A percentile compares a stretch with the other conserved stretches of the same genome.
Conservation (phyloP, 345 rosid species). For the Xanthoceras sorbifolium region DNA sequence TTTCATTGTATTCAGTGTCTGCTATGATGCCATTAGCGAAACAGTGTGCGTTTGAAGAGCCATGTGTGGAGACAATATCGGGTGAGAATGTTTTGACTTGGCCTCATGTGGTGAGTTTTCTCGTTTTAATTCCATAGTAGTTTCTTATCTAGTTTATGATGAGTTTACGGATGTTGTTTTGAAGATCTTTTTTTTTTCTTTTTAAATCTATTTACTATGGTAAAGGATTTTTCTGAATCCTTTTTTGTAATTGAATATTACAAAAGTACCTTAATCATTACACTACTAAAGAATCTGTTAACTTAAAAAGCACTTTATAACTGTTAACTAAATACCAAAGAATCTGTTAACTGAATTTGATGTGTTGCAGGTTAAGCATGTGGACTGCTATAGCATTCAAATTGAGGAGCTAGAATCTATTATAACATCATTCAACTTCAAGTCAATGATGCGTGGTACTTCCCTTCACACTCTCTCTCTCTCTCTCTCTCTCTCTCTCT, state of each 20-base stretch:
- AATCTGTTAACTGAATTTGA: background rate
- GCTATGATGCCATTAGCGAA: slow-evolving; percentile 92
- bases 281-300: background rate
- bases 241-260: background rate
- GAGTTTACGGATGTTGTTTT: background rate
- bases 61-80: slow-evolving; percentile 82
- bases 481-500: background rate
- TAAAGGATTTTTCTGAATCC: background rate
- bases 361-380: slow-evolving; percentile 67
- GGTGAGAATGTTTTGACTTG: slow-evolving; percentile 91
- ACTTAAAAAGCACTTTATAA: background rate
- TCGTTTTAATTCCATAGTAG: slow-evolving; percentile 6
- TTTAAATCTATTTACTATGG: background rate
- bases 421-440: slow-evolving; percentile 68
- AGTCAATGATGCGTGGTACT: slow-evolving; percentile 96
- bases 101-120: slow-evolving; percentile 83
- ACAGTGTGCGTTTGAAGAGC: slow-evolving; percentile 97
- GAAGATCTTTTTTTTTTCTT: background rate
- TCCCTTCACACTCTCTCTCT: slow-evolving; percentile 14
- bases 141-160: background rate
- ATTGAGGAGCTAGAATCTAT: slow-evolving; percentile 83
- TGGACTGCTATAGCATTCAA: slow-evolving; percentile 77
- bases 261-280: background rate
- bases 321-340: background rate
- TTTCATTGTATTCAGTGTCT: slow-evolving; percentile 73